phyloP scores from a whole-genome alignment of 306 rosid species.

The Prunus kanzakura region DNA sequence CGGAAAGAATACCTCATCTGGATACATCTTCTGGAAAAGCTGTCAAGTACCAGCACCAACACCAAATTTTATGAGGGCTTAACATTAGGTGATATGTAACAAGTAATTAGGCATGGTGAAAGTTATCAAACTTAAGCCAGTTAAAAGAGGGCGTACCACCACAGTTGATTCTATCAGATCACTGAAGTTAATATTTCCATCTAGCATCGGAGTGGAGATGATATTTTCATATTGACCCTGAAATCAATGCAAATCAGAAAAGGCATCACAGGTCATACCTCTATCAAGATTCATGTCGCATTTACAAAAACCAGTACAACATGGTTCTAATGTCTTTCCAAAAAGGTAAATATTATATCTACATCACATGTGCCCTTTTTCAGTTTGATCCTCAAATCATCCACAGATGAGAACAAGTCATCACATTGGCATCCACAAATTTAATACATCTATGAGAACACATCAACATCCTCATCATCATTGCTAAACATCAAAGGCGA shows the following conservation, averaged over 20 bases:
- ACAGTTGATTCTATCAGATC: slow-evolving; percentile 48
- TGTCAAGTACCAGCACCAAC: slow-evolving; percentile 15
- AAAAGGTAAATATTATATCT: too few species aligned
- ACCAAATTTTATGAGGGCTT: not conserved
- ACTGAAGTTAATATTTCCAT: slow-evolving; percentile 70
- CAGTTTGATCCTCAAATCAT: too few species aligned
- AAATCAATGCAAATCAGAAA: slow-evolving; percentile 20
- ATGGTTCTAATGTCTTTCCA: too few species aligned
- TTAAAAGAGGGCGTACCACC: slow-evolving; percentile 39
- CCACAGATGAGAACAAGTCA: too few species aligned
- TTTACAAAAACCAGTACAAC: too few species aligned
- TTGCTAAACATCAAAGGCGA: not conserved
- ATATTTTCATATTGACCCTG: slow-evolving; percentile 60
- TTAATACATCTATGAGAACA: too few species aligned
- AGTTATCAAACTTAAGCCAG: not conserved
- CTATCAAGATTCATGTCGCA: too few species aligned
- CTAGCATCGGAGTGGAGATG: slow-evolving; percentile 63
- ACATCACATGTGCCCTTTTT: too few species aligned
- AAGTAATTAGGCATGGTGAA: not conserved
- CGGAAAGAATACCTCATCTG: slow-evolving; percentile 36
- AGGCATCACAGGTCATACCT: not conserved
- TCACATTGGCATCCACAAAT: too few species aligned
- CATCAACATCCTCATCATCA: not conserved
- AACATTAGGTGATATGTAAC: not conserved
- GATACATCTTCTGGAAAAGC: slow-evolving; percentile 42